Conservation (phyloP, 257 asterid species). For the Mitragyna speciosa region DNA sequence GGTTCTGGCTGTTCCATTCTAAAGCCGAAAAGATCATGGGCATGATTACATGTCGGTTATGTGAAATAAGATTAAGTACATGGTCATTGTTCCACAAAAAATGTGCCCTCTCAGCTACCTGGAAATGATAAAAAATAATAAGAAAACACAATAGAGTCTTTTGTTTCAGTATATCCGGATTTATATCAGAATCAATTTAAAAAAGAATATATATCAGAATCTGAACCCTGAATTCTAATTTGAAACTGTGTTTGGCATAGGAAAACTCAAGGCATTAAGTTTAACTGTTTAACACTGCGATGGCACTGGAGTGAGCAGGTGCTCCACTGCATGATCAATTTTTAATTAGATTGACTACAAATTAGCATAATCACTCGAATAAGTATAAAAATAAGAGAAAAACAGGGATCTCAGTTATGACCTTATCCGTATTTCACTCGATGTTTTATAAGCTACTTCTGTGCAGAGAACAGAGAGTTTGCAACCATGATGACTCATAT, state of each 20-base stretch:
- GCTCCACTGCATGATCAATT: not conserved
- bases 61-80: slow-evolving; percentile 38
- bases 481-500: too few species aligned
- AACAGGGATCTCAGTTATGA: not conserved
- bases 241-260: not conserved
- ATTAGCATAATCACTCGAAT: not conserved
- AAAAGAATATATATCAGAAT: not conserved
- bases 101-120: slow-evolving; percentile 55
- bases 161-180: not conserved
- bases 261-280: not conserved
- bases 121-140: slow-evolving; percentile 4
- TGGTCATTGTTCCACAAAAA: slow-evolving; percentile 44
- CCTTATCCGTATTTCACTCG: not conserved
- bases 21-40: slow-evolving; percentile 43
- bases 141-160: not conserved
- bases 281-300: not conserved
- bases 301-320: not conserved
- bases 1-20: slow-evolving; percentile 41
- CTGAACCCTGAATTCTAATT: not conserved
- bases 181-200: not conserved
- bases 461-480: too few species aligned
- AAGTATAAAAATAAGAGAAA: not conserved
- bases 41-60: slow-evolving; percentile 38
- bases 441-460: too few species aligned
- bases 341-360: not conserved